Evolutionary conservation across 345 rosid species (phyloP), one percentile per base, ranked within the genome.

Genomic region (Syzygium grande): DNA sequence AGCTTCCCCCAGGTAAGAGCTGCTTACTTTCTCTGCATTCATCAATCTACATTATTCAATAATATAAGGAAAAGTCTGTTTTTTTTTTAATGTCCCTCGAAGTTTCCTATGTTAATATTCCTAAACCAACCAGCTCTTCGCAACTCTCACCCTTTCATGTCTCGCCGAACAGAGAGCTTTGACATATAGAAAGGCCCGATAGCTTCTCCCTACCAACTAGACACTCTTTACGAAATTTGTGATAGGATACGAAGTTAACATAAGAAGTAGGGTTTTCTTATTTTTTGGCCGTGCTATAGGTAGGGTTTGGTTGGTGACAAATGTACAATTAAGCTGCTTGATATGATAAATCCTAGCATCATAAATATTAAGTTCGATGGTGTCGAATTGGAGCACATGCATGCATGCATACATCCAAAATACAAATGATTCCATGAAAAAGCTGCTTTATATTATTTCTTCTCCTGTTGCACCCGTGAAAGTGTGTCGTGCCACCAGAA

Each of bases 1-100:
- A 96, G 99, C 93, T 96, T 98, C 92, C 99, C 99, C 86, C 98
- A 95, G 83, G 99, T 96, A 46, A 89, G 90, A 11, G 29, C 85
- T 43, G 34, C 25, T 34, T 49, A 19, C n/a, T 34, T 10, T 63
- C 49, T 25, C 21, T 22, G 4, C 27, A 4, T 38, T 25, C 23
- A 51, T 58, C 58, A n/a, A 51, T 51, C 49, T 73, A 13, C 80
- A 73, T 73, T 73, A 22, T 73, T 73, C 73, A 19, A 61, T 61
- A 61, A 61, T n/a, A 61, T 7, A 30, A 7, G 38, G 38, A n/a
- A 38, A 73, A 9, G 27, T 73, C 83, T 19, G 12, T 0, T 34
- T 9, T 59, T 58, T 23, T 23, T 23, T 3, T 19, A 4, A 3
- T 53, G 56, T 22, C 49, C 13, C 14, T 19, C 49, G 49, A 73